Evolutionary conservation across 2,329 filamentous ascomycete species (phyloP).

Genomic region (Xylaria polymorpha): DNA sequence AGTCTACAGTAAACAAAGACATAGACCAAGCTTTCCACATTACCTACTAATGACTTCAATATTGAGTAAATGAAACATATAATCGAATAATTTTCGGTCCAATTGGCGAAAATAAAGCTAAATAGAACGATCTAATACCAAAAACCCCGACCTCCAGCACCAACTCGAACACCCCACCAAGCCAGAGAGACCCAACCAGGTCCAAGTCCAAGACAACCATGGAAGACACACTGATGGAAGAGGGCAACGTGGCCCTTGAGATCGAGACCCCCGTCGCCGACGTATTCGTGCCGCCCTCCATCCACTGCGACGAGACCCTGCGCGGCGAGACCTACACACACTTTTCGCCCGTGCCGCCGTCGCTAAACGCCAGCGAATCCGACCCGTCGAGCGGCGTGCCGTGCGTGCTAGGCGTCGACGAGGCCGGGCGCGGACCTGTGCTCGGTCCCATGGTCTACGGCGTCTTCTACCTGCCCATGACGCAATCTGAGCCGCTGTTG

Average conservation of each 20-base stretch:
- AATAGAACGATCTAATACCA: conserved; percentile 1
- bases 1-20: background rate
- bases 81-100: background rate
- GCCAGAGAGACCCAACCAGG: background rate
- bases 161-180: conserved; percentile 17
- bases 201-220: conserved; percentile 37
- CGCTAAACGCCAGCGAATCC: conserved; percentile 55
- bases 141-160: conserved; percentile 4
- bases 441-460: conserved; percentile 82
- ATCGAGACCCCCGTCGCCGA: conserved; percentile 50
- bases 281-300: conserved; percentile 75
- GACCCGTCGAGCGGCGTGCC: conserved; percentile 58
- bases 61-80: background rate
- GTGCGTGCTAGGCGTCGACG: conserved; percentile 89
- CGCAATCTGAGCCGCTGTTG: conserved; percentile 77
- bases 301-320: conserved; percentile 68
- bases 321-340: conserved; percentile 76
- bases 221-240: conserved; percentile 56
- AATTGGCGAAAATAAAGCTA: background rate
- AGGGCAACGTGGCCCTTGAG: conserved; percentile 47
- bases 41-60: background rate
- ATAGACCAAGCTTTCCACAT: background rate
- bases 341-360: conserved; percentile 74
- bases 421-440: conserved; percentile 94
- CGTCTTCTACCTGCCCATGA: conserved; percentile 79